Evolutionary conservation across 2,329 filamentous ascomycete genomes (phyloP).

Genomic region (Cordyceps militaris): DNA sequence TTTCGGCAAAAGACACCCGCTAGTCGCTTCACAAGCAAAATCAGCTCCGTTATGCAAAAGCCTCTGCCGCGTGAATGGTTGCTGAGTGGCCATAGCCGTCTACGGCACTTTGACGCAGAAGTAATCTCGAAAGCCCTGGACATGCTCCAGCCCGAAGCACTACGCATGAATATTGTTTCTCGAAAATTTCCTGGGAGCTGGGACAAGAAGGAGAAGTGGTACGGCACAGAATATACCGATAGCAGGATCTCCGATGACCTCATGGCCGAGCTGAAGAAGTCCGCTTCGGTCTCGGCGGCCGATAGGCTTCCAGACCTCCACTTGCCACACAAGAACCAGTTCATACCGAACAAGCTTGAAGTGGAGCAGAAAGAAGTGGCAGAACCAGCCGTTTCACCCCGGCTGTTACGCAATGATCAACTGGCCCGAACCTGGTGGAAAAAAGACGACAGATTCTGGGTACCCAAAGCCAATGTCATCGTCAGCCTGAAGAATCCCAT

Average conservation of each 20-base stretch:
- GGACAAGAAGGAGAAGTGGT: constrained; percentile 92
- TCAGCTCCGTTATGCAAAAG: constrained; percentile 86
- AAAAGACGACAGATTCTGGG: constrained; percentile 98
- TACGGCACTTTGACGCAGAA: constrained; percentile 74
- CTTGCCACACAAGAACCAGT: constrained; percentile 88
- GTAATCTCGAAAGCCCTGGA: constrained; percentile 67
- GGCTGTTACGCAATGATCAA: constrained; percentile 77
- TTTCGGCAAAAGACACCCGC: constrained; percentile 91
- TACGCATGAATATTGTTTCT: constrained; percentile 75
- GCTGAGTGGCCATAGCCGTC: constrained; percentile 68
- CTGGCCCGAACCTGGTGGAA: constrained; percentile 88
- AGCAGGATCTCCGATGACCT: constrained; percentile 74
- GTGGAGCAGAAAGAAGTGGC: constrained; percentile 91
- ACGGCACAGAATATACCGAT: constrained; percentile 86
- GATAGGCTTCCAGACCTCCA: constrained; percentile 66
- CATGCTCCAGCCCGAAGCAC: constrained; percentile 78
- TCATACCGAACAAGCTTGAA: constrained; percentile 86
- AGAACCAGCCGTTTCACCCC: constrained; percentile 65
- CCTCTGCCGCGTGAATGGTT: constrained; percentile 80
- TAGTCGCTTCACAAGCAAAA: constrained; percentile 78
- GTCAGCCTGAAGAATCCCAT: constrained; percentile 74
- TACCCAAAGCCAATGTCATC: constrained; percentile 84
- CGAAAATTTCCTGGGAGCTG: constrained; percentile 77
- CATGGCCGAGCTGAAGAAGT: constrained; percentile 60
- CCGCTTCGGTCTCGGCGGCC: constrained; percentile 48